Conservation (phyloP, 441 rosid genomes). For the Populus hybrid region DNA sequence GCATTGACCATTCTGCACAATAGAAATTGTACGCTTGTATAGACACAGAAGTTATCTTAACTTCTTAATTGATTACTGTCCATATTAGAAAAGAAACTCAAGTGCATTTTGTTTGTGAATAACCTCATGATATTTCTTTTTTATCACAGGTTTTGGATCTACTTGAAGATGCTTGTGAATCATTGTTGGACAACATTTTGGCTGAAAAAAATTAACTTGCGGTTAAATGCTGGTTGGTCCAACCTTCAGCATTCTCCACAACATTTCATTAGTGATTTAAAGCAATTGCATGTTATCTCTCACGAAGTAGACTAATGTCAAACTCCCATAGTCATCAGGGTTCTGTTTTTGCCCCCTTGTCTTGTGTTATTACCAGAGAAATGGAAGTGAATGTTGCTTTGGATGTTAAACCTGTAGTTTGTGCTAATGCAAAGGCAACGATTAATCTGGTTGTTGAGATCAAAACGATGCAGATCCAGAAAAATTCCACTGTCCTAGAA, state of each 20-base stretch:
- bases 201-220: constrained; percentile 27
- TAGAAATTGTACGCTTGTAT: not conserved
- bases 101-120: not conserved
- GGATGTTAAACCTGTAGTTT: not conserved
- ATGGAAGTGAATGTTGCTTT: constrained; percentile 2
- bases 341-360: not conserved
- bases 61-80: not conserved
- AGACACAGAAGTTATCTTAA: not conserved
- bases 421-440: not conserved
- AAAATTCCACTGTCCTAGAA: no score
- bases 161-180: constrained; percentile 91
- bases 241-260: not conserved
- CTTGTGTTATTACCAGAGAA: not conserved
- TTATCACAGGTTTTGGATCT: constrained; percentile 66
- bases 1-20: not conserved
- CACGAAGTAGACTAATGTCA: not conserved
- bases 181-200: constrained; percentile 70
- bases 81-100: not conserved
- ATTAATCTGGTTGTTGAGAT: not conserved
- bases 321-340: not conserved
- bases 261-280: not conserved
- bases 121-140: not conserved
- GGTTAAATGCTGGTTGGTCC: constrained; percentile 5
- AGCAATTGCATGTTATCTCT: not conserved
- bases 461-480: no score